Conservation (phyloP, 768 basidiomycete species). For the Filobasidium floriforme region DNA sequence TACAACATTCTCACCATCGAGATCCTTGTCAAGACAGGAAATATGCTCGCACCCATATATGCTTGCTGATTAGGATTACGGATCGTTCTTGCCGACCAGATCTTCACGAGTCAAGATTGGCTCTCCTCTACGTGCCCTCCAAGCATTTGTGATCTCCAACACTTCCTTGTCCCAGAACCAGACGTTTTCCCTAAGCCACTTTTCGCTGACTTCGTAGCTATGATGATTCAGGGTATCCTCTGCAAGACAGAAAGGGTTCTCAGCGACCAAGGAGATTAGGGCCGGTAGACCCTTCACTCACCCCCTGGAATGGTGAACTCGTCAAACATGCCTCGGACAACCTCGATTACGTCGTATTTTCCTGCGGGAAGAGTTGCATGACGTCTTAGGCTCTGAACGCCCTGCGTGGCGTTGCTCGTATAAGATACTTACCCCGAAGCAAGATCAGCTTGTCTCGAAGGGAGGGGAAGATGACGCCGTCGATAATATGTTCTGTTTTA, state of each 20-base stretch:
- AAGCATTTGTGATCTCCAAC: conserved; percentile 68
- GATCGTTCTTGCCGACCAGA: not conserved
- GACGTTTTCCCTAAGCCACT: conserved; percentile 69
- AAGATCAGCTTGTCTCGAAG: conserved; percentile 86
- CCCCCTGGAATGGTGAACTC: conserved; percentile 50
- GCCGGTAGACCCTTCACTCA: not conserved
- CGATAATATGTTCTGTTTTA: conserved; percentile 72
- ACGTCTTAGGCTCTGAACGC: too few species aligned
- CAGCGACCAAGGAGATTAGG: too few species aligned
- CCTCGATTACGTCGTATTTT: conserved; percentile 30
- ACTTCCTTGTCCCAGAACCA: conserved; percentile 69
- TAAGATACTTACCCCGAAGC: conserved; percentile 56
- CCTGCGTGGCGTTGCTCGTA: too few species aligned
- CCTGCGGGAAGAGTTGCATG: conserved; percentile 20
- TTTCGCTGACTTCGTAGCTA: conserved; percentile 83
- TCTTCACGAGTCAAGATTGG: conserved; percentile 30
- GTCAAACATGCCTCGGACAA: conserved; percentile 62
- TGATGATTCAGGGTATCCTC: conserved; percentile 82
- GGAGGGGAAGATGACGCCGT: conserved; percentile 79
- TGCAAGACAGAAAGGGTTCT: not conserved
- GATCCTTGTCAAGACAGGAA: too few species aligned
- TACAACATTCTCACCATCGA: too few species aligned
- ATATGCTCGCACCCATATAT: too few species aligned
- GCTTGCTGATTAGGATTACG: not conserved
- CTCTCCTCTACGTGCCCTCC: conserved; percentile 77